Conservation (phyloP, 2,329 filamentous ascomycete genomes). For the Sodiomyces alkalinus region DNA sequence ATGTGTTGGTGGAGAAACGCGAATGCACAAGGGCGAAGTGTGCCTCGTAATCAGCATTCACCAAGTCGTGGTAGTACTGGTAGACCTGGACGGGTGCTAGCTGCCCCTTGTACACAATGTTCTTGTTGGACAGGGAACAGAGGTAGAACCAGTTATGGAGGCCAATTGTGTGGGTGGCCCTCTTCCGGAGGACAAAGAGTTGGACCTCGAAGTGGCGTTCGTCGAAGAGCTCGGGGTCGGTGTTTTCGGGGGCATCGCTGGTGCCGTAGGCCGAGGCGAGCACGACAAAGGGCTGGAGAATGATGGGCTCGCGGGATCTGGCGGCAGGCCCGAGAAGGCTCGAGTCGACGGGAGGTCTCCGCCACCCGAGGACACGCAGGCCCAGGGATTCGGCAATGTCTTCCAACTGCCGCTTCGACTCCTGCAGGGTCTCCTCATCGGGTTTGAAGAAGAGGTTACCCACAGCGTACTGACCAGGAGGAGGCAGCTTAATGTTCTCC, state of each 20-base stretch:
- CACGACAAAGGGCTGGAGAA: slow-evolving; percentile 91
- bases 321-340: slow-evolving; percentile 85
- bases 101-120: slow-evolving; percentile 98
- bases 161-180: slow-evolving; percentile 84
- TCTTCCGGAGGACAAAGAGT: slow-evolving; percentile 87
- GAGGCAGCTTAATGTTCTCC: slow-evolving; percentile 74
- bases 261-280: slow-evolving; percentile 71
- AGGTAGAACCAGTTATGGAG: slow-evolving; percentile 98
- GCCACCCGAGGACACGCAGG: slow-evolving; percentile 87
- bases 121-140: slow-evolving; percentile 91
- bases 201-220: slow-evolving; percentile 80
- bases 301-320: slow-evolving; percentile 83
- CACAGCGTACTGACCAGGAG: slow-evolving; percentile 84
- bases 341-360: slow-evolving; percentile 87
- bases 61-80: slow-evolving; percentile 93
- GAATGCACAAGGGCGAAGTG: slow-evolving; percentile 96
- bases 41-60: slow-evolving; percentile 92
- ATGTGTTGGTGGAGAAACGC: slow-evolving; percentile 95
- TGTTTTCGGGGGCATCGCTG: slow-evolving; percentile 62
- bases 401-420: slow-evolving; percentile 88
- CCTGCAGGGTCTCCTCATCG: slow-evolving; percentile 73
- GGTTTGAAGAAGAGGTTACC: slow-evolving; percentile 99
- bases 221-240: slow-evolving; percentile 69
- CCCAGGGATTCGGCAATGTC: slow-evolving; percentile 79
- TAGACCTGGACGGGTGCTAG: slow-evolving; percentile 90